Evolutionary conservation across 2,329 filamentous ascomycete genomes (phyloP).

Genomic region (Botryotinia globosa): DNA sequence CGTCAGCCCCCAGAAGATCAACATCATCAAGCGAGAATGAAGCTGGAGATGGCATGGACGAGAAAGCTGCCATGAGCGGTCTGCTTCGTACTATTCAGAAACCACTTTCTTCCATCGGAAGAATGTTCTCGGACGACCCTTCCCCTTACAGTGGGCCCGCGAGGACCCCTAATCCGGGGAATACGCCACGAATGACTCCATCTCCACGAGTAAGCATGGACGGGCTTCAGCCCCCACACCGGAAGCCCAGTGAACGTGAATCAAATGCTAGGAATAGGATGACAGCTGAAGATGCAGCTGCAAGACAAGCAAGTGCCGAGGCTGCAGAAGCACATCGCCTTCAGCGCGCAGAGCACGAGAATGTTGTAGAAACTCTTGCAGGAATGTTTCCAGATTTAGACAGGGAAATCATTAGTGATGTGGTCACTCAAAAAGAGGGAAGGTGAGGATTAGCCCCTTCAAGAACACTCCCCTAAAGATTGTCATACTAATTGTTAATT

Average conservation of each 20-base stretch:
- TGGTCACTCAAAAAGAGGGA: slow-evolving; percentile 93
- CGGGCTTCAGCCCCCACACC: slow-evolving; percentile 25
- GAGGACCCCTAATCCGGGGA: slow-evolving; percentile 47
- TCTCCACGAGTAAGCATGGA: slow-evolving; percentile 34
- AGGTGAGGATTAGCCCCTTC: slow-evolving; percentile 54
- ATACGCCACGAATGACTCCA: slow-evolving; percentile 40
- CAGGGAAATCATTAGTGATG: slow-evolving; percentile 91
- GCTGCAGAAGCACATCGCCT: slow-evolving; percentile 81
- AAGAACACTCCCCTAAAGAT: background rate
- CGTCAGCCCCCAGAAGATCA: slow-evolving; percentile 54
- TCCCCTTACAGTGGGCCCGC: slow-evolving; percentile 39
- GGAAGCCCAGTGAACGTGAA: slow-evolving; percentile 26
- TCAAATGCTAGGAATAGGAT: slow-evolving; percentile 39
- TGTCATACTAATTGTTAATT: slow-evolving; percentile 31
- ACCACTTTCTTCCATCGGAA: slow-evolving; percentile 85
- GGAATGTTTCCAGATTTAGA: slow-evolving; percentile 98
- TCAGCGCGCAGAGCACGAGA: slow-evolving; percentile 78
- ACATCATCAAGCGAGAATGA: slow-evolving; percentile 54
- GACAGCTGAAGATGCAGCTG: slow-evolving; percentile 82
- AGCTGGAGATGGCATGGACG: slow-evolving; percentile 56
- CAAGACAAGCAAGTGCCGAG: slow-evolving; percentile 86
- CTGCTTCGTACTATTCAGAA: slow-evolving; percentile 87
- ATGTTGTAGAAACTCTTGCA: slow-evolving; percentile 88
- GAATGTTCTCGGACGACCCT: slow-evolving; percentile 80
- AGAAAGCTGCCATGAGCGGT: slow-evolving; percentile 78